A percentile compares a stretch with the other conserved stretches of the same genome.
Conservation (phyloP, 108 stramenopile species). For the Nitzschia inconspicua region DNA sequence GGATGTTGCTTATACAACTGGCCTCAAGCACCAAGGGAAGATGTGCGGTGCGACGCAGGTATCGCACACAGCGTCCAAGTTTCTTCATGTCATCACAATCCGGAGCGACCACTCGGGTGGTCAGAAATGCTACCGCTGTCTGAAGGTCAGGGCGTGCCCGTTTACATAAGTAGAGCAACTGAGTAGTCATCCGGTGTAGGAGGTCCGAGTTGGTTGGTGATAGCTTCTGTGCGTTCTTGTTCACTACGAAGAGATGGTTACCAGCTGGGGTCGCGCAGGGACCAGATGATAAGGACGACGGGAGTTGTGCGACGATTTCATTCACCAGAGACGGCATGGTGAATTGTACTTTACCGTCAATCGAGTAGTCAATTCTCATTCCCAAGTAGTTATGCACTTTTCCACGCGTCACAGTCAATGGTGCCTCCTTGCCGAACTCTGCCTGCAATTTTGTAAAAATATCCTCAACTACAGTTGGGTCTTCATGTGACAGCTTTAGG, state of each 20-base stretch:
- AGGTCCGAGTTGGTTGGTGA: neutral
- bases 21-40: constrained; percentile 23
- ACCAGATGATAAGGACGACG: constrained; percentile 13
- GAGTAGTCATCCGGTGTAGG: constrained; percentile 28
- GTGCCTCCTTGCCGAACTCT: constrained; percentile 8
- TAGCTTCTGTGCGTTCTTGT: constrained; percentile 1
- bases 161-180: constrained; percentile 20
- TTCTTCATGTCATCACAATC: constrained; percentile 34
- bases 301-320: constrained; percentile 14
- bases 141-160: constrained; percentile 27
- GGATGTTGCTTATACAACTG: no score
- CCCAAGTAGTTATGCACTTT: constrained; percentile 30
- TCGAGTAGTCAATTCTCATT: constrained; percentile 26
- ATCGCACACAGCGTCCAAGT: constrained; percentile 28
- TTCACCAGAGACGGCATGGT: constrained; percentile 14
- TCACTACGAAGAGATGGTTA: constrained; percentile 28
- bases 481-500: constrained; percentile 33
- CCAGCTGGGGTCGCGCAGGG: constrained; percentile 19
- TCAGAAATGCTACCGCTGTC: constrained; percentile 34
- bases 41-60: constrained; percentile 20
- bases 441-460: constrained; percentile 1
- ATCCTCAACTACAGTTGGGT: constrained; percentile 1
- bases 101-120: constrained; percentile 27
- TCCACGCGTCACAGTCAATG: constrained; percentile 2
- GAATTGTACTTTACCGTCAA: constrained; percentile 4